These are phyloP conservation scores for Metschnikowia bowlesiae DNA, from an alignment of 805 yeast species.

Conservation along the genomic window DNA sequence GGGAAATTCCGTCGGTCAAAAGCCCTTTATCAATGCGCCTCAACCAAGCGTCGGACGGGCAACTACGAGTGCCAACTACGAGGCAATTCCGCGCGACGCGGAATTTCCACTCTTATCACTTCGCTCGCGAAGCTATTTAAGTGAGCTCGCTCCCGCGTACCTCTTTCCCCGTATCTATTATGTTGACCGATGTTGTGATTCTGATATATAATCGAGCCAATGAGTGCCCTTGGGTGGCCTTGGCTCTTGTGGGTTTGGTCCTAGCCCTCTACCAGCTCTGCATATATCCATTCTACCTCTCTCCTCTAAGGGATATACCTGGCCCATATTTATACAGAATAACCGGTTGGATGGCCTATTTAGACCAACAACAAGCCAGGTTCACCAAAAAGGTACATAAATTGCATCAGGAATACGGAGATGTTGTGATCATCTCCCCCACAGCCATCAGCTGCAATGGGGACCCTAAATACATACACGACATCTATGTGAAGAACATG, in stretches of 20 bases:
- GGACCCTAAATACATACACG: slow-evolving; percentile 46
- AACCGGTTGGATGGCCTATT: slow-evolving; percentile 30
- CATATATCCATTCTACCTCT: slow-evolving; percentile 44
- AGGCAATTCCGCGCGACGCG: slow-evolving; percentile 3
- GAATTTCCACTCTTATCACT: slow-evolving; percentile 2
- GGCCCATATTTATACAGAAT: slow-evolving; percentile 55
- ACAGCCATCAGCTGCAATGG: slow-evolving; percentile 55
- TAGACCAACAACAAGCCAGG: slow-evolving; percentile 42
- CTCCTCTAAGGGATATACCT: slow-evolving; percentile 50
- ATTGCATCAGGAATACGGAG: slow-evolving; percentile 55
- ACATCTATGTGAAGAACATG: slow-evolving; percentile 53
- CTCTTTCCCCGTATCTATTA: not conserved
- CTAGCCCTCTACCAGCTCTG: slow-evolving; percentile 32
- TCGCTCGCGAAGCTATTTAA: not conserved
- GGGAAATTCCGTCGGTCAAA: not conserved
- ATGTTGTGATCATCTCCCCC: slow-evolving; percentile 59
- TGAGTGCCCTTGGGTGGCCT: not conserved
- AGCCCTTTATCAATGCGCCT: not conserved
- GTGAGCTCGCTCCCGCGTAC: not conserved
- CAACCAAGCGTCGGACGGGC: not conserved
- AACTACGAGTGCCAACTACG: not conserved
- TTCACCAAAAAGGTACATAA: slow-evolving; percentile 40
- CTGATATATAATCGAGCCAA: not conserved
- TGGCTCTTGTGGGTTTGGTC: slow-evolving; percentile 6
- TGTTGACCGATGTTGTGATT: slow-evolving; percentile 9